Conservation (phyloP, 2,329 filamentous ascomycete genomes). For the Phyllosticta citribraziliensis region DNA sequence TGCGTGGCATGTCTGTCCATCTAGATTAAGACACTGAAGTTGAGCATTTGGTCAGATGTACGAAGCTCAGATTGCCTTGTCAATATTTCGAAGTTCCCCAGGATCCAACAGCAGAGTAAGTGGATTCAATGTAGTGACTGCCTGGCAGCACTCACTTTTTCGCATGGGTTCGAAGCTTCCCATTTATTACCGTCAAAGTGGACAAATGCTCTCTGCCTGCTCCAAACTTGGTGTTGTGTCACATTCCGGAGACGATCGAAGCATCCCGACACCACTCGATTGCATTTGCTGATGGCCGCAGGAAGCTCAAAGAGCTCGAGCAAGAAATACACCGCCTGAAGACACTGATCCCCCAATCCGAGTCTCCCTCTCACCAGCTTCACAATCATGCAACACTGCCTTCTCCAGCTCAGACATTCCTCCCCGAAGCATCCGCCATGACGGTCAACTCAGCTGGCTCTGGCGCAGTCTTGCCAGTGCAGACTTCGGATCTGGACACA, state of each 20-base stretch:
- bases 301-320: constrained; percentile 6
- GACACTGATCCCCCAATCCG: neutral
- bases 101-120: constrained; percentile 15
- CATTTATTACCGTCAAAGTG: too few relatives aligned
- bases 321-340: constrained; percentile 9
- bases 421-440: neutral
- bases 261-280: constrained; percentile 12
- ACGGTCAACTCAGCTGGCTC: neutral
- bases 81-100: constrained; percentile 20
- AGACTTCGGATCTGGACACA: neutral
- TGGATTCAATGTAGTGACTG: neutral
- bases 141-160: too few relatives aligned
- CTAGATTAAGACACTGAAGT: neutral
- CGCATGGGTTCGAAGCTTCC: too few relatives aligned
- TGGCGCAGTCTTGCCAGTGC: neutral
- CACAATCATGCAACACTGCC: neutral
- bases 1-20: constrained; percentile 16
- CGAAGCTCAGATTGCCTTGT: constrained; percentile 13
- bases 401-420: neutral
- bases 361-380: neutral
- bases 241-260: too few relatives aligned
- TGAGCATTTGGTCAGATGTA: neutral
- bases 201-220: too few relatives aligned
- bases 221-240: too few relatives aligned
- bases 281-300: constrained; percentile 21